Evolutionary conservation across 176 grass and related monocot species (phyloP).

Genomic region (Musa acuminata): DNA sequence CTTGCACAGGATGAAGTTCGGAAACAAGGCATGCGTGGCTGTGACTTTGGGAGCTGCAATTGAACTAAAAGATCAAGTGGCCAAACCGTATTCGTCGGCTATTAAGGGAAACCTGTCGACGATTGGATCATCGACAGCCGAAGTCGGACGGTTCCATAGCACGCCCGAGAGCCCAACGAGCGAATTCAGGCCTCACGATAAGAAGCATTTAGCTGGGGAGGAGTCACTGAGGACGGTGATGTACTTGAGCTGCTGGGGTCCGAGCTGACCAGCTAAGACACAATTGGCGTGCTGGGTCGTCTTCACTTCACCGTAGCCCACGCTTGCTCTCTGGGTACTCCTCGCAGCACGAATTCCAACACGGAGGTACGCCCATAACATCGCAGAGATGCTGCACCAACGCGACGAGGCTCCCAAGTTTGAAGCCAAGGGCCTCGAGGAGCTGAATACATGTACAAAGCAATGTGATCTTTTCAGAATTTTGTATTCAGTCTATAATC

Average conservation of each 20-base stretch:
- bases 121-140: not conserved
- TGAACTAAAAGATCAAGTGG: constrained; percentile 4
- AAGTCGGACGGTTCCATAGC: not conserved
- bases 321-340: not conserved
- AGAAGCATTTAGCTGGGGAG: constrained; percentile 29
- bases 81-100: not conserved
- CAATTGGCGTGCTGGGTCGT: not conserved
- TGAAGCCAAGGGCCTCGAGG: too few relatives aligned
- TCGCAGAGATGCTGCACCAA: too few relatives aligned
- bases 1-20: not conserved
- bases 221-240: constrained; percentile 66
- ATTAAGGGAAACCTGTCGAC: too few relatives aligned
- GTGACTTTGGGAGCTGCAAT: not conserved
- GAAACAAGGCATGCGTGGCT: not conserved
- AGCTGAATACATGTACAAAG: too few relatives aligned
- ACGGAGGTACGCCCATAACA: too few relatives aligned
- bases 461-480: too few relatives aligned
- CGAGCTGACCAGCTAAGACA: constrained; percentile 30
- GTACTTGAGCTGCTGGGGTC: constrained; percentile 77
- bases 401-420: too few relatives aligned
- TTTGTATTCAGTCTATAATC: too few relatives aligned
- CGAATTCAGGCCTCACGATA: constrained; percentile 18
- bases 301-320: not conserved
- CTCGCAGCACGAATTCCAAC: too few relatives aligned
- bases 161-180: constrained; percentile 23